Conservation (phyloP, 768 basidiomycete species). For the Rossbeevera mucosa region DNA sequence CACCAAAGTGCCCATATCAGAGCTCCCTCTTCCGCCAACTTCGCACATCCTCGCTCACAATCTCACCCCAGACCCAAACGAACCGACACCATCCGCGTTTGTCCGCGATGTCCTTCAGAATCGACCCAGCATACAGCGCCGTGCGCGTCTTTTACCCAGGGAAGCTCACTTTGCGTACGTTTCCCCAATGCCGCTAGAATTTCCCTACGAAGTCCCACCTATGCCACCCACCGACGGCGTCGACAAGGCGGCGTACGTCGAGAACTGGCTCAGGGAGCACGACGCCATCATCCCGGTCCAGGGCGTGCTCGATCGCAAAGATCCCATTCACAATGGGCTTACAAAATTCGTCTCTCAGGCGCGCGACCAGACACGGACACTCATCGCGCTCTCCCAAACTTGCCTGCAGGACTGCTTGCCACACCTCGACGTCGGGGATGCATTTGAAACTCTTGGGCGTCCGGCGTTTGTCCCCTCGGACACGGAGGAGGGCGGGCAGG, state of each 20-base stretch:
- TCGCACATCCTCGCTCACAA: slow-evolving; percentile 40
- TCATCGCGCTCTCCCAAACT: slow-evolving; percentile 70
- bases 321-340: slow-evolving; percentile 21
- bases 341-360: slow-evolving; percentile 47
- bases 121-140: slow-evolving; percentile 64
- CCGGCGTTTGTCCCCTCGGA: slow-evolving; percentile 43
- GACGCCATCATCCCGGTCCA: slow-evolving; percentile 47
- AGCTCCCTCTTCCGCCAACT: slow-evolving; percentile 44
- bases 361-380: slow-evolving; percentile 48
- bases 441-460: slow-evolving; percentile 59
- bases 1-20: slow-evolving; percentile 37
- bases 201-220: slow-evolving; percentile 74
- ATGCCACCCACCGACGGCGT: slow-evolving; percentile 42
- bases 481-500: slow-evolving; percentile 27
- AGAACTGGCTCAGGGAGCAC: slow-evolving; percentile 66
- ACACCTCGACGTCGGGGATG: slow-evolving; percentile 82
- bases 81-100: slow-evolving; percentile 50
- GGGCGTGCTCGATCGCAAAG: background rate
- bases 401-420: slow-evolving; percentile 76
- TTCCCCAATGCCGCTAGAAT: slow-evolving; percentile 74
- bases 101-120: slow-evolving; percentile 42
- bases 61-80: slow-evolving; percentile 58
- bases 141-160: slow-evolving; percentile 55
- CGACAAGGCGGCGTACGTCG: slow-evolving; percentile 64
- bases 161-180: slow-evolving; percentile 75